Evolutionary conservation across 1,139 yeast genomes (phyloP), one percentile per base, ranked within the genome.

Genomic region (Pichia sp.): DNA sequence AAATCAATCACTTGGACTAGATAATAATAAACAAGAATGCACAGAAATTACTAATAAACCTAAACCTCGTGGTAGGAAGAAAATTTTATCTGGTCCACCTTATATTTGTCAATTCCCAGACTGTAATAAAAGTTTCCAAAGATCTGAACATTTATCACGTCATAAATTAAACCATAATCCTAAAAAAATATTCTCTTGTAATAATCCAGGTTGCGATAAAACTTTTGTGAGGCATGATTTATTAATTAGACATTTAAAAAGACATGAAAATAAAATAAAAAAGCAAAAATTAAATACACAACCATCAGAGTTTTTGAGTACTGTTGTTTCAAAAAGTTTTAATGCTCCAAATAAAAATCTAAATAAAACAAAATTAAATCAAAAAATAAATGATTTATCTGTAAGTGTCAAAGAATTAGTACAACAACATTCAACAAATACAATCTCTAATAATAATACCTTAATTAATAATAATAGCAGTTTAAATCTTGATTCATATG

Each of bases 171-270:
- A 63, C 42, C 69, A 65, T 45, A 57, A 60, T 33, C 64, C 67
- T 3, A 58, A 60, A 30, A 57, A 57, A 40, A 62, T 79, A 4
- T 79, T 67, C 53, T 64, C 61, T 27, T 80, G 87, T 55, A 57
- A 68, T 1, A 71, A 72, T 65, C 41, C 53, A 3, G 47, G 66
- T 6, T 80, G 87, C 55, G 59, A 63, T 5, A 76, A 76, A 57
- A 76, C 82, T 1, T 80, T 80, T 67, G 86, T 80, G 2, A 67
- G 85, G 28, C 73, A 70, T 45, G 85, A 78, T 56, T 58, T 79
- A 36, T 58, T 69, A 24, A 66, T 65, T 5, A 62, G 84, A 42
- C 85, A 79, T 56, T 54, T 71, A 41, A 75, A 73, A 53, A 61
- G 83, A 30, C 84, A 78, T 49, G 56, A 55, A n/a, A 44, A 41